Evolutionary conservation across 148 eudicot genomes (phyloP).

Genomic region (Beta vulgaris): DNA sequence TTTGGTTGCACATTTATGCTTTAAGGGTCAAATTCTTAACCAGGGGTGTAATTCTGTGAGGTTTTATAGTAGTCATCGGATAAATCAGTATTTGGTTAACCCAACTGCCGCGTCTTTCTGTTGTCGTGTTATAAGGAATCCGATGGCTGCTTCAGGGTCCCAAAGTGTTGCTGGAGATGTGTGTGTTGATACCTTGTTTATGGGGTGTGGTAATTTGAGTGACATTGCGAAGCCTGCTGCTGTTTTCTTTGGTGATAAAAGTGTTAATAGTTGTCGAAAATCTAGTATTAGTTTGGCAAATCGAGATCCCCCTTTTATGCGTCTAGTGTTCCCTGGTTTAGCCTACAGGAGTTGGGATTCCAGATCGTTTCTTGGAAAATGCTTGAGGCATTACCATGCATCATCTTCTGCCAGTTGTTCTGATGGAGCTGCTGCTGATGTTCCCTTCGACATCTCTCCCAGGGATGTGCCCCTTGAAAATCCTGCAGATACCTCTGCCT

Average conservation of each 20-base stretch:
- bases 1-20: constrained; percentile 12
- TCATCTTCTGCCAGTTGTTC: constrained; percentile 19
- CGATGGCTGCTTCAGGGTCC: constrained; percentile 67
- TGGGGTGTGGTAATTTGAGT: constrained; percentile 40
- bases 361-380: constrained; percentile 30
- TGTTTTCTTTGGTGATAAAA: constrained; percentile 51
- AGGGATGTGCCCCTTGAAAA: constrained; percentile 18
- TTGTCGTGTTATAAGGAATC: constrained; percentile 7
- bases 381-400: constrained; percentile 16
- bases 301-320: constrained; percentile 24
- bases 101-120: not conserved
- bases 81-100: constrained; percentile 18
- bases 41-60: constrained; percentile 14
- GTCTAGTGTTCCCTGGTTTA: constrained; percentile 19
- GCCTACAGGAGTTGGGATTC: constrained; percentile 26
- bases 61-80: constrained; percentile 12
- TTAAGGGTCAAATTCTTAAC: constrained; percentile 1
- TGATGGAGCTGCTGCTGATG: constrained; percentile 19
- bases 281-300: constrained; percentile 51
- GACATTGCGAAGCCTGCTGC: constrained; percentile 40
- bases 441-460: constrained; percentile 12
- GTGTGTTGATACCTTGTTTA: constrained; percentile 40
- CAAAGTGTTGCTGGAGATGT: constrained; percentile 56
- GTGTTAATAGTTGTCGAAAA: constrained; percentile 31
- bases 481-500: constrained; percentile 21